phyloP scores from a whole-genome alignment of 2,329 filamentous ascomycete species.

The Hymenoscyphus linearis region DNA sequence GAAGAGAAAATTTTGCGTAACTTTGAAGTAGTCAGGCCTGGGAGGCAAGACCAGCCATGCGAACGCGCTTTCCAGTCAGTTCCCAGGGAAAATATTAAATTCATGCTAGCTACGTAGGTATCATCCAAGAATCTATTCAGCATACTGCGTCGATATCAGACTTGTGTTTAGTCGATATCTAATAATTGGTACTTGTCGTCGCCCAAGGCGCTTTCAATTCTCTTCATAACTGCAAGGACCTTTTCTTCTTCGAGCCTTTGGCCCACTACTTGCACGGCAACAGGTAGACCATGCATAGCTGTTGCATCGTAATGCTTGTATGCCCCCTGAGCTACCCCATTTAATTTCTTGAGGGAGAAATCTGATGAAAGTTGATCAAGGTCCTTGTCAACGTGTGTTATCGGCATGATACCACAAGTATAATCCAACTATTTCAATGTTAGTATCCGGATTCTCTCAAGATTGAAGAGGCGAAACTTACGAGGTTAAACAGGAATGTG shows the following conservation, averaged over 20 bases:
- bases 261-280: constrained; percentile 53
- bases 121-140: background rate
- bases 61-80: background rate
- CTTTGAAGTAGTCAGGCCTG: background rate
- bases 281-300: constrained; percentile 82
- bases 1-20: too few relatives aligned
- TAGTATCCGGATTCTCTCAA: background rate
- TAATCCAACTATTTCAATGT: constrained; percentile 65
- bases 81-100: background rate
- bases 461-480: constrained; percentile 37
- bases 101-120: background rate
- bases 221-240: constrained; percentile 34
- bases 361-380: constrained; percentile 59
- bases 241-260: constrained; percentile 32
- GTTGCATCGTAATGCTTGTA: constrained; percentile 80
- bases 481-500: constrained; percentile 87
- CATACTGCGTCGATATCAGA: constrained; percentile 3
- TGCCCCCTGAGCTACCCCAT: constrained; percentile 74
- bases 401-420: constrained; percentile 72
- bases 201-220: constrained; percentile 67
- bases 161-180: constrained; percentile 31
- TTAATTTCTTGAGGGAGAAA: constrained; percentile 60
- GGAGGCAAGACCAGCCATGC: background rate
- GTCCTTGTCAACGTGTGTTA: constrained; percentile 72
- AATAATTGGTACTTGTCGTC: constrained; percentile 48